A percentile compares a stretch with the other conserved stretches of the same genome.
phyloP scores from a whole-genome alignment of 1,284 basidiomycete genomes.

The Ceratobasidium sp. region DNA sequence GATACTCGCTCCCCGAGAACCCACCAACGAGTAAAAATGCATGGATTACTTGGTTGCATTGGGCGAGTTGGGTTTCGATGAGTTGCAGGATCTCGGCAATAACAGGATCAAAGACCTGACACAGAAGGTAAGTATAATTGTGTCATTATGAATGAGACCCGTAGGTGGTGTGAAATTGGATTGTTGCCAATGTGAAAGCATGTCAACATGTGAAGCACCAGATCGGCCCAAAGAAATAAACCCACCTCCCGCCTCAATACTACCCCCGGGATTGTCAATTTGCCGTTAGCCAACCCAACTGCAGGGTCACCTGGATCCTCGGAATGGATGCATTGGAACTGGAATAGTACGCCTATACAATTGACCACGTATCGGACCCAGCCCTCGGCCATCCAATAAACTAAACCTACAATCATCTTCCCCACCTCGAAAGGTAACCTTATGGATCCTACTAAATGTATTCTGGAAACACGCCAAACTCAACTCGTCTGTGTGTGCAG shows the following conservation, averaged over 20 bases:
- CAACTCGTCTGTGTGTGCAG: constrained; percentile 75
- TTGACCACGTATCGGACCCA: background rate
- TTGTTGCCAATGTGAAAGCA: no score
- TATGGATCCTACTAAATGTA: constrained; percentile 82
- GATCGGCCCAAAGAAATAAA: no score
- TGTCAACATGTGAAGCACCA: no score
- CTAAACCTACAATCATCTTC: constrained; percentile 68
- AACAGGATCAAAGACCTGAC: constrained; percentile 74
- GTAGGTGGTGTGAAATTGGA: background rate
- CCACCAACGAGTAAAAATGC: constrained; percentile 83
- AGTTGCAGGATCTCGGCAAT: constrained; percentile 74
- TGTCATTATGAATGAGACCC: background rate
- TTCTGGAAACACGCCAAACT: constrained; percentile 85
- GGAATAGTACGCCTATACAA: constrained; percentile 71
- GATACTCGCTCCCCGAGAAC: constrained; percentile 80
- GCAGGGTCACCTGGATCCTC: constrained; percentile 46
- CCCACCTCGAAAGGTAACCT: constrained; percentile 72
- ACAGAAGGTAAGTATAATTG: no score
- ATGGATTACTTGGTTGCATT: constrained; percentile 69
- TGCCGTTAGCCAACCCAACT: constrained; percentile 79
- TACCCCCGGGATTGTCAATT: constrained; percentile 76
- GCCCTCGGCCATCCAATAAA: background rate
- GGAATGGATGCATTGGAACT: constrained; percentile 57
- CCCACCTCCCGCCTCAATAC: constrained; percentile 68
- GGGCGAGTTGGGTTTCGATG: constrained; percentile 72